Evolutionary conservation across 176 grass and related monocot genomes (phyloP), one percentile per base, ranked within the genome.

Genomic region (Carex kokanica): DNA sequence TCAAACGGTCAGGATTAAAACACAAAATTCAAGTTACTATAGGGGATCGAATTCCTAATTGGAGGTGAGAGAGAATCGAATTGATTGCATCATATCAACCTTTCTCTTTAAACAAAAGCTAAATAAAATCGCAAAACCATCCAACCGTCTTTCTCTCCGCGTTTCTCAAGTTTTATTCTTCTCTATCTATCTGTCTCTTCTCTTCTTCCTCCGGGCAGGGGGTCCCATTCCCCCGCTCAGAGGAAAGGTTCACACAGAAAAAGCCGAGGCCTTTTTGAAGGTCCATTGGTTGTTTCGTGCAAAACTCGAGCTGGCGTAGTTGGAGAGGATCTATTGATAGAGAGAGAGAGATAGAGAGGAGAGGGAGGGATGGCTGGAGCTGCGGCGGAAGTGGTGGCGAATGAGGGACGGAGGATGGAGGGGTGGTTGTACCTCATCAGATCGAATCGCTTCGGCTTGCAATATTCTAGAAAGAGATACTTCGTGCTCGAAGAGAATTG

Each of bases 361-460:
- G 24, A 55, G n/a, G 36, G 74, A 2, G 3, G 41, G 60, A 52
- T 60, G 53, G 13, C 63, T 4, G 88, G 52, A 23, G 8, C 11
- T 10, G 38, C 57, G 23, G 56, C 60, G 27, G 45, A 24, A 31
- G 72, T 54, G 31, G 78, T 0, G 63, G 86, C 9, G 21, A 88
- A 87, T 14, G 86, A 69, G 45, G 80, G 60, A 66, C 83, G 88
- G 80, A 83, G 86, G 86, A 97, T 94, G 90, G 92, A 97, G 57
- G 94, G 94, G 23, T 97, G 94, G 94, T 41, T 97, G 40, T 94
- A 97, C 85, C 78, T 97, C 57, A 92, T 97, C 83, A 88, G 94
- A 83, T 97, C 90, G 82, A 97, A 97, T 84, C 86, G 90, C 0
- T 83, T 97, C 43, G 94, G 94, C 3, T 74, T 97, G 64, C 94